Evolutionary conservation across 2,329 filamentous ascomycete species (phyloP).

Genomic region (Trichophaea hybrida): DNA sequence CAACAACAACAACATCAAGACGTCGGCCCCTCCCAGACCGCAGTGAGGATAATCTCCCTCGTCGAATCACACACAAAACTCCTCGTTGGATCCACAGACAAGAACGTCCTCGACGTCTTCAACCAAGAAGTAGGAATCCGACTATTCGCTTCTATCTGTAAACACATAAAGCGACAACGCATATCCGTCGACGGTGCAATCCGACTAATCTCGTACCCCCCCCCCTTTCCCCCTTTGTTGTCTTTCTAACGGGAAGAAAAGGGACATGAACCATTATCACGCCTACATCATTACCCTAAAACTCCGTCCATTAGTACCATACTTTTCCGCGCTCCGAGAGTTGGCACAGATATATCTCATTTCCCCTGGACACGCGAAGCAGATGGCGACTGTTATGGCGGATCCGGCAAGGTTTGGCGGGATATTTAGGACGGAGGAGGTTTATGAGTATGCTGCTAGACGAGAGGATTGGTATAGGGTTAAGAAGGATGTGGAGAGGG

Average conservation of each 20-base stretch:
- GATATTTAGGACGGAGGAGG: slow-evolving; percentile 88
- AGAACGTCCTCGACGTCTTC: slow-evolving; percentile 96
- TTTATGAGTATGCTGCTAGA: slow-evolving; percentile 90
- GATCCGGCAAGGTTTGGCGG: slow-evolving; percentile 81
- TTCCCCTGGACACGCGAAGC: slow-evolving; percentile 71
- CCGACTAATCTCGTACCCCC: slow-evolving; percentile 57
- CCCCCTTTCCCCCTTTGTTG: slow-evolving; percentile 8
- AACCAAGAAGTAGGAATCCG: slow-evolving; percentile 92
- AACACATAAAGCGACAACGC: slow-evolving; percentile 92
- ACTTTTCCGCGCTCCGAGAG: slow-evolving; percentile 83
- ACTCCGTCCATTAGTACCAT: slow-evolving; percentile 71
- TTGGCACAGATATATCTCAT: slow-evolving; percentile 93
- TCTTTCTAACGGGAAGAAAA: slow-evolving; percentile 30
- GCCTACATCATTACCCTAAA: slow-evolving; percentile 66
- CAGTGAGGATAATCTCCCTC: slow-evolving; percentile 65
- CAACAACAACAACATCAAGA: slow-evolving; percentile 36
- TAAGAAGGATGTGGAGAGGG: slow-evolving; percentile 74
- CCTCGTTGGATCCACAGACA: slow-evolving; percentile 88
- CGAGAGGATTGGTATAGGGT: slow-evolving; percentile 92
- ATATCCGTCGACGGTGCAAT: slow-evolving; percentile 80
- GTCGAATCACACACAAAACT: slow-evolving; percentile 82
- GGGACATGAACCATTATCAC: slow-evolving; percentile 91
- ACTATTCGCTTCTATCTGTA: slow-evolving; percentile 82
- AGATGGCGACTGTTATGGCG: slow-evolving; percentile 88
- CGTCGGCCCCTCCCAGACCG: slow-evolving; percentile 64